A percentile compares a stretch with the other conserved stretches of the same genome.
These are phyloP conservation scores for Dendryphion nanum DNA, from an alignment of 2,329 filamentous ascomycete species.

Conservation along the genomic window DNA sequence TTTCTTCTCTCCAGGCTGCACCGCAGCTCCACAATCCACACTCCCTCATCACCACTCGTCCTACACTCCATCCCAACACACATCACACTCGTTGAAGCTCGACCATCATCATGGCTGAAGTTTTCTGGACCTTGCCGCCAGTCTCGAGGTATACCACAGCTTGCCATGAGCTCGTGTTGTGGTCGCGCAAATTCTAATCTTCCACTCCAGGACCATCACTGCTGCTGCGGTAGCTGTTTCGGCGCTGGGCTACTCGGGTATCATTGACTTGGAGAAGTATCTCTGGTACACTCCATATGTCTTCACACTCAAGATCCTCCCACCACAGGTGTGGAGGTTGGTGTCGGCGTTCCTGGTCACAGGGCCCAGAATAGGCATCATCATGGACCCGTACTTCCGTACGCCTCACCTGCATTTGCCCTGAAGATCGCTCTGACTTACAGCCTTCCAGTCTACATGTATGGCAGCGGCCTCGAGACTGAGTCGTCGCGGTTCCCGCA, in stretches of 20 bases:
- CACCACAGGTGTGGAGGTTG: slow-evolving; percentile 61
- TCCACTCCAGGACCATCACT: slow-evolving; percentile 63
- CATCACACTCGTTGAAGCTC: slow-evolving; percentile 13
- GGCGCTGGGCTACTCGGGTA: slow-evolving; percentile 56
- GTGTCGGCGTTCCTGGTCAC: slow-evolving; percentile 60
- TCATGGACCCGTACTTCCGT: slow-evolving; percentile 75
- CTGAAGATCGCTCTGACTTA: slow-evolving; percentile 25
- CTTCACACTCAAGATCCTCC: slow-evolving; percentile 53
- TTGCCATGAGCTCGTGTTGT: slow-evolving; percentile 2
- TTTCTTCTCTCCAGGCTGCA: slow-evolving; percentile 30
- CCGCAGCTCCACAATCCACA: neutral
- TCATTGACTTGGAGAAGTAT: slow-evolving; percentile 54
- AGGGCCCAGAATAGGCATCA: slow-evolving; percentile 54
- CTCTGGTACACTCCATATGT: slow-evolving; percentile 55
- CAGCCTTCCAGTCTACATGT: slow-evolving; percentile 63
- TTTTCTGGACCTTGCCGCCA: slow-evolving; percentile 65
- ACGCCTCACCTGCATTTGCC: slow-evolving; percentile 23
- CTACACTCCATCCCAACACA: slow-evolving; percentile 10
- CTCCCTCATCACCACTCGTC: slow-evolving; percentile 24
- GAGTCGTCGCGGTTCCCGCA: slow-evolving; percentile 68
- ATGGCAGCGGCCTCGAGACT: slow-evolving; percentile 71
- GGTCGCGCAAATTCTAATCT: slow-evolving; percentile 43
- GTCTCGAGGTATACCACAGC: slow-evolving; percentile 59
- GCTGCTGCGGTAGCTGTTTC: slow-evolving; percentile 64
- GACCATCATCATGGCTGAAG: slow-evolving; percentile 49